Conservation (phyloP, 257 asterid genomes). For the Fraxinus quadrangulata region DNA sequence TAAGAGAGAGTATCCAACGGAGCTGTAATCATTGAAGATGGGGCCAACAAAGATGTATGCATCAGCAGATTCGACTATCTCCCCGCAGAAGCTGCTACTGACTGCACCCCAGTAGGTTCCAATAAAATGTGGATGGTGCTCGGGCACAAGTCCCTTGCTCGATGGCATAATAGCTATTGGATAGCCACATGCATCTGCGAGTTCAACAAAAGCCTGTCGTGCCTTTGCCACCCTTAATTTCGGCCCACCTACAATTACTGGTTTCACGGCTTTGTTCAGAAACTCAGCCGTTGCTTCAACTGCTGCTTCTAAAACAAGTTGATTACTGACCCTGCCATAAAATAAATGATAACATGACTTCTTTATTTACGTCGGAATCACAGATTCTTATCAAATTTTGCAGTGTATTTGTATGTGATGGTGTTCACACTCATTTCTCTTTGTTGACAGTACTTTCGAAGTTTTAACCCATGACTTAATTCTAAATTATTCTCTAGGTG, state of each 20-base stretch:
- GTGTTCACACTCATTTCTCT: background rate
- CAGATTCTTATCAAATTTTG: background rate
- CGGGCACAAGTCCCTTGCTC: conserved; percentile 51
- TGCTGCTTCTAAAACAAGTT: conserved; percentile 52
- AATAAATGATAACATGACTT: background rate
- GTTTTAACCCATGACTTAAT: background rate
- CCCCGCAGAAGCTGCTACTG: conserved; percentile 56
- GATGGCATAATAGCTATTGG: conserved; percentile 61
- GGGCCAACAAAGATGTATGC: conserved; percentile 58
- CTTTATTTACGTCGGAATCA: background rate
- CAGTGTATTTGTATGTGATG: background rate
- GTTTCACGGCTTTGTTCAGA: conserved; percentile 57
- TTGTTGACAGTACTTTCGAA: background rate
- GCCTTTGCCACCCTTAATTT: conserved; percentile 43
- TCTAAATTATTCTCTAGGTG: background rate
- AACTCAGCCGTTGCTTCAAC: conserved; percentile 60
- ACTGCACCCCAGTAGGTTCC: conserved; percentile 67
- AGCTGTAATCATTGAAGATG: conserved; percentile 58
- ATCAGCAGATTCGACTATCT: conserved; percentile 59
- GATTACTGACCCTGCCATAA: conserved; percentile 44
- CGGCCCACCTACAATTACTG: conserved; percentile 55
- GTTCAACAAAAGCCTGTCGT: conserved; percentile 40
- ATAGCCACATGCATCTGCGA: conserved; percentile 50
- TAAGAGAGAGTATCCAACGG: conserved; percentile 57
- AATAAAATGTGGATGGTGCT: conserved; percentile 52